A percentile compares a stretch with the other conserved stretches of the same genome.
Conservation (phyloP, 202 grass and related monocot genomes). For the Brachypodium distachyon region DNA sequence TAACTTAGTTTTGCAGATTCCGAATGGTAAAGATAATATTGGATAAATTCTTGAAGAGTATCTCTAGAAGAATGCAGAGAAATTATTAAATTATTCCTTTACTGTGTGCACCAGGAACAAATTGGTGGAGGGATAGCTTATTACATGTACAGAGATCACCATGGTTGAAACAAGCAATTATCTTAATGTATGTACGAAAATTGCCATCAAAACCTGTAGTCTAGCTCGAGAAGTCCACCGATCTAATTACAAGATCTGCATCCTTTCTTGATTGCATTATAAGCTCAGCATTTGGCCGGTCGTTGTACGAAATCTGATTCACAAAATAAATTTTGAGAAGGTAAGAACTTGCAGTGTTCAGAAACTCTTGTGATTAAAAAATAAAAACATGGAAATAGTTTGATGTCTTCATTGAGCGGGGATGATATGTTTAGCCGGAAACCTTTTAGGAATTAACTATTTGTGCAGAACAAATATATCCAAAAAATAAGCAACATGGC, state of each 20-base stretch:
- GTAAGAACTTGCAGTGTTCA: background rate
- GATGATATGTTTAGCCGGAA: background rate
- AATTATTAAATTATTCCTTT: background rate
- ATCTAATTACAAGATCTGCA: slow-evolving; percentile 87
- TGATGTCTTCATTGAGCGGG: background rate
- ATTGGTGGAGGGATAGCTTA: background rate
- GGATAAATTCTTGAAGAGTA: background rate
- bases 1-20: background rate
- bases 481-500: background rate
- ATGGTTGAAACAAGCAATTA: background rate
- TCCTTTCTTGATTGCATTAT: slow-evolving; percentile 60
- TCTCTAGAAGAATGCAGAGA: background rate
- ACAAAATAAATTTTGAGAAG: slow-evolving; percentile 7
- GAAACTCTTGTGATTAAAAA: background rate
- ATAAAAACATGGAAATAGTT: background rate
- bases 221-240: slow-evolving; percentile 42
- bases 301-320: slow-evolving; percentile 76
- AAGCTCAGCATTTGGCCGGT: slow-evolving; percentile 77
- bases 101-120: background rate
- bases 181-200: slow-evolving; percentile 22
- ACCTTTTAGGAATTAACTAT: background rate
- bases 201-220: background rate
- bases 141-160: slow-evolving; percentile 9
- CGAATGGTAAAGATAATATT: background rate
- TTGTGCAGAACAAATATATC: background rate